phyloP scores from a whole-genome alignment of 768 basidiomycete species.

The Termitomyces eurrhizus region DNA sequence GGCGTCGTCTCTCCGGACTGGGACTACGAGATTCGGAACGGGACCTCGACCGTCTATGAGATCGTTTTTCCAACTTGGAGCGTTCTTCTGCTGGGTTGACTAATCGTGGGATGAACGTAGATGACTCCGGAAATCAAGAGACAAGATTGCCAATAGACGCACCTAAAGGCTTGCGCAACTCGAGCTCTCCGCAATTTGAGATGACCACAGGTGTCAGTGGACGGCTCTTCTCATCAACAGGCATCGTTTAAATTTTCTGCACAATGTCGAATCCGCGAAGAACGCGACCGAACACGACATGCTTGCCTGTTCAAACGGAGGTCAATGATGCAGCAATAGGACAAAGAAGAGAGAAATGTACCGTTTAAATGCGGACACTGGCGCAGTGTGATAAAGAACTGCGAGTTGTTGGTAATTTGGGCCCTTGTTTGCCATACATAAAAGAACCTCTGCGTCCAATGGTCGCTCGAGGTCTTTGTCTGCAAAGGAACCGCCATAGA shows the following conservation, averaged over 20 bases:
- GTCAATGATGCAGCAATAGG: neutral
- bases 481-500: conserved; percentile 69
- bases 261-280: conserved; percentile 62
- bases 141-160: conserved; percentile 11
- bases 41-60: conserved; percentile 11
- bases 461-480: conserved; percentile 72
- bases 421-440: conserved; percentile 90
- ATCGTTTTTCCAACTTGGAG: conserved; percentile 15
- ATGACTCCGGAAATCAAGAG: neutral
- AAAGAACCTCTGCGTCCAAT: conserved; percentile 65
- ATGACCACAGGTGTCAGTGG: conserved; percentile 67
- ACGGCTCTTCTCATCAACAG: conserved; percentile 72
- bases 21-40: conserved; percentile 15
- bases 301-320: conserved; percentile 38
- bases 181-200: conserved; percentile 80
- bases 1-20: conserved; percentile 15
- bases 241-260: conserved; percentile 53
- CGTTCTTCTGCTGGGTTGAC: conserved; percentile 12
- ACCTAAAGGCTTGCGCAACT: conserved; percentile 46
- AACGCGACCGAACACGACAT: conserved; percentile 47
- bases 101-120: neutral
- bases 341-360: conserved; percentile 18
- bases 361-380: conserved; percentile 74
- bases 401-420: conserved; percentile 81
- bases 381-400: conserved; percentile 84